These are phyloP conservation scores for Capillidium heterosporum DNA, from an alignment of 371 early-diverging fungal species.

Conservation along the genomic window DNA sequence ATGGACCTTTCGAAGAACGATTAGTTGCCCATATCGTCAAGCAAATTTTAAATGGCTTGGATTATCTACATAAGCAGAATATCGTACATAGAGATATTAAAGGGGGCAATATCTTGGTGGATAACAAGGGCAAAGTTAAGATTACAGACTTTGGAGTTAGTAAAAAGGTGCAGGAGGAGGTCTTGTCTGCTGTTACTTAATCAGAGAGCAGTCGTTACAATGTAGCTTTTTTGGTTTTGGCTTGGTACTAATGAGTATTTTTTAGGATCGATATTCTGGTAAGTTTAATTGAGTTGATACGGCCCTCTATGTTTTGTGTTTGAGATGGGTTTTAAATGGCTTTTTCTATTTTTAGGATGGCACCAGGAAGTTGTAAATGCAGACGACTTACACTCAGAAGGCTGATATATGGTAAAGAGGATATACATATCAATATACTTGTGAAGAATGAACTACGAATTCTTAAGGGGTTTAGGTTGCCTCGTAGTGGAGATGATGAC, in stretches of 20 bases:
- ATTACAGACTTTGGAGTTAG: constrained; percentile 99
- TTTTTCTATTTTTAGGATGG: constrained; percentile 84
- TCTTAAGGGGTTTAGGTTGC: constrained; percentile 85
- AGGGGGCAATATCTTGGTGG: constrained; percentile 84
- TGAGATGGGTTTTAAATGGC: too few relatives aligned
- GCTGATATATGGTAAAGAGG: constrained; percentile 83
- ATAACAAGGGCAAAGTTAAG: constrained; percentile 84
- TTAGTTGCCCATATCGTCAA: constrained; percentile 66
- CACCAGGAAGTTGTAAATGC: constrained; percentile 79
- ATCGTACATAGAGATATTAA: constrained; percentile 98
- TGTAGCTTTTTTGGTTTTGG: too few relatives aligned
- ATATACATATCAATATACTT: too few relatives aligned
- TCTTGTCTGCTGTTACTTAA: not conserved
- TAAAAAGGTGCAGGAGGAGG: constrained; percentile 73
- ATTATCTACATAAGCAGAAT: constrained; percentile 82
- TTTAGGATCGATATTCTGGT: too few relatives aligned
- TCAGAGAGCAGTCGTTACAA: constrained; percentile 53
- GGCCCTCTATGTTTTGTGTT: too few relatives aligned
- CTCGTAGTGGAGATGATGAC: constrained; percentile 93
- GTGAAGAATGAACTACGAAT: too few relatives aligned
- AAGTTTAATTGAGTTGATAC: too few relatives aligned
- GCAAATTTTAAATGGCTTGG: constrained; percentile 85
- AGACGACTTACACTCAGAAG: constrained; percentile 56
- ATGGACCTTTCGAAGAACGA: constrained; percentile 73
- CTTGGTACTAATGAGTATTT: too few relatives aligned